Percentiles rank a stretch among this genome's conserved stretches.
These are phyloP conservation scores for Mallotus nudiflorus DNA, from an alignment of 345 rosid genomes.

Conservation along the genomic window DNA sequence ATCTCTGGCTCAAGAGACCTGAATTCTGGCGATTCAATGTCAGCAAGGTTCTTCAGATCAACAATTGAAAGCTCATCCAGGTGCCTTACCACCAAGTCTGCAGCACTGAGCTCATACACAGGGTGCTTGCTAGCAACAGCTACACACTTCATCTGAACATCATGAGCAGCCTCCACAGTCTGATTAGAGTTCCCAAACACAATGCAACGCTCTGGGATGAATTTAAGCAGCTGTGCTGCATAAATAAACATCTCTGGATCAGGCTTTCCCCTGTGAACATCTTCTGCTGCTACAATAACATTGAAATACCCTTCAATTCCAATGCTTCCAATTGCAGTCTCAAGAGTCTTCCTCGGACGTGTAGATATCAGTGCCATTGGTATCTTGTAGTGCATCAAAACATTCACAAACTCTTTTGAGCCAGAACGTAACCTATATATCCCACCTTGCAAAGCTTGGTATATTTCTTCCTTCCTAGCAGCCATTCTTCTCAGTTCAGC, in stretches of 20 bases:
- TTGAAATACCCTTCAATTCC: slow-evolving; percentile 71
- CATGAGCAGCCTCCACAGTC: slow-evolving; percentile 94
- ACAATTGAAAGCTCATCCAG: slow-evolving; percentile 82
- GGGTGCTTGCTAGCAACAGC: slow-evolving; percentile 96
- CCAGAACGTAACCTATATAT: slow-evolving; percentile 69
- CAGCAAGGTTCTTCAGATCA: slow-evolving; percentile 93
- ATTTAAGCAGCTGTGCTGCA: slow-evolving; percentile 82
- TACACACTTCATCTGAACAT: slow-evolving; percentile 92
- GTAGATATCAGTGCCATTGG: slow-evolving; percentile 97
- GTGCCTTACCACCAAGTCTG: slow-evolving; percentile 82
- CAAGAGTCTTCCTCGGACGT: slow-evolving; percentile 67
- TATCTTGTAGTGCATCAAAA: slow-evolving; percentile 74
- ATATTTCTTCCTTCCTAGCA: slow-evolving; percentile 79
- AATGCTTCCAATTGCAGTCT: slow-evolving; percentile 63
- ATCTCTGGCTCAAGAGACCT: slow-evolving; percentile 57
- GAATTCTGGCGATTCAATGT: slow-evolving; percentile 63
- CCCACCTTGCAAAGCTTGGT: slow-evolving; percentile 79
- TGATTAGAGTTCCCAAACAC: slow-evolving; percentile 93
- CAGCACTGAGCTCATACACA: slow-evolving; percentile 86
- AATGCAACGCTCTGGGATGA: slow-evolving; percentile 92
- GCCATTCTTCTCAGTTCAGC: slow-evolving; percentile 71
- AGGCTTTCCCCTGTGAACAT: slow-evolving; percentile 86
- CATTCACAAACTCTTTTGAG: slow-evolving; percentile 83
- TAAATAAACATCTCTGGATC: slow-evolving; percentile 92
- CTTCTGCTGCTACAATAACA: slow-evolving; percentile 83